Conservation (phyloP, 2,329 filamentous ascomycete genomes). For the Phoma herbarum region DNA sequence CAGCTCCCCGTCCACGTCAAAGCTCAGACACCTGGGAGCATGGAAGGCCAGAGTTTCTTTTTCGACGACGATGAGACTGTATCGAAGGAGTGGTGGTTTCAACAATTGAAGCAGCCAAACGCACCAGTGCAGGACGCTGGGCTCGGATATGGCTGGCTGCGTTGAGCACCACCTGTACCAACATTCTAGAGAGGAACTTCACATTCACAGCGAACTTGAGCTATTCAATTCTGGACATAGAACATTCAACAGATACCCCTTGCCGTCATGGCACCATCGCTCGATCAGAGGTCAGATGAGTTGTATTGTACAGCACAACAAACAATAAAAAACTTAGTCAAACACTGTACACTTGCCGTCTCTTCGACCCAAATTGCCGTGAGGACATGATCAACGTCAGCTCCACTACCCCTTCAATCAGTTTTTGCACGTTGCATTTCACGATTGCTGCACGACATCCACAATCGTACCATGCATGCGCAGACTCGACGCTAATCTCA, state of each 20-base stretch:
- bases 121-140: slow-evolving; percentile 51
- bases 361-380: slow-evolving; percentile 1
- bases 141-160: slow-evolving; percentile 52
- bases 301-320: slow-evolving; percentile 13
- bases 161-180: slow-evolving; percentile 21
- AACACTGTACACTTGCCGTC: background rate
- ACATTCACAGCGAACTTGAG: slow-evolving; percentile 44
- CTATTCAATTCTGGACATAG: slow-evolving; percentile 25
- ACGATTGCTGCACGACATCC: slow-evolving; percentile 2
- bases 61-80: slow-evolving; percentile 51
- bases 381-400: slow-evolving; percentile 4
- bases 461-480: slow-evolving; percentile 10
- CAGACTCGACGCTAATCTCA: slow-evolving; percentile 14
- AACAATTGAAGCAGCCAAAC: slow-evolving; percentile 48
- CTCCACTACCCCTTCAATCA: slow-evolving; percentile 12
- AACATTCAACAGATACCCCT: slow-evolving; percentile 40
- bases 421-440: background rate
- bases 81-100: slow-evolving; percentile 54
- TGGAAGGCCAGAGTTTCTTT: slow-evolving; percentile 54
- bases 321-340: slow-evolving; percentile 4
- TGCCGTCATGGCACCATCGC: slow-evolving; percentile 40
- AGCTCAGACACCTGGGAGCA: slow-evolving; percentile 39
- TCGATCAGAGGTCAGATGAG: slow-evolving; percentile 37
- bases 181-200: slow-evolving; percentile 22
- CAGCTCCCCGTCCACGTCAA: slow-evolving; percentile 42